Base-by-base conservation (phyloP, 2,329 filamentous ascomycete species). In the Calonectria pteridis region DNA sequence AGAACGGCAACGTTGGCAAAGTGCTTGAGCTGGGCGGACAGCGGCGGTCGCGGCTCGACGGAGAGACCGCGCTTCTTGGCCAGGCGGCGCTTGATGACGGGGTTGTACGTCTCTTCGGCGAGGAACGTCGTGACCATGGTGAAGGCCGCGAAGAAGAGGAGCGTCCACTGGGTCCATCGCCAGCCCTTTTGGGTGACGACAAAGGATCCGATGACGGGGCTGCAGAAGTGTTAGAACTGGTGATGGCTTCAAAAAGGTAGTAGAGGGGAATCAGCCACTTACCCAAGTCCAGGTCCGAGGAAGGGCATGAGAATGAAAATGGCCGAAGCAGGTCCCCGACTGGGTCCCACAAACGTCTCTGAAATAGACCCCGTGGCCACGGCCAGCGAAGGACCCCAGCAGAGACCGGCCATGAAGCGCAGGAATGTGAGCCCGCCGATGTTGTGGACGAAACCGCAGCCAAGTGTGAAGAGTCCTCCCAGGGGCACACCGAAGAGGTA, bases 71-170 rank as follows among this genome's bases (percentile, higher is more conserved):
- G 82, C 67, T 84, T 77, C 75, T 84, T 84, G 46, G 83, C 82
- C 0, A 85, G 80, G 1, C 84, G 82, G 1, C 84, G 83, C 62
- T 85, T 83, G 13, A 89, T 81, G 1, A 90, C 81, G 1, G 91
- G 87, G 71, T 91, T 89, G 78, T 90, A 91, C 0, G 91, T 92
- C 78, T 93, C 91, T 76, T 86, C 87, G 2, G 87, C 84, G 2
- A 89, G 66, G 0, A 87, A 73, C 1, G 82, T 80, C 46, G 85
- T 73, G 53, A 84, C 28, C 51, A 86, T 80, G 64, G 82, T 81
- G 62, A 86, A 79, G 63, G 81, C 77, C 20, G 83, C 81, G 67
- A 90, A 86, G 78, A 90, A 88, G 67, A 89, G 81, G 43, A 89
- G 76, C 0, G 86, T 87, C 83, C 85, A 90, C 68, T 89, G 85